Conservation (phyloP, 169 alveolate species). For the Babesia divergens region DNA sequence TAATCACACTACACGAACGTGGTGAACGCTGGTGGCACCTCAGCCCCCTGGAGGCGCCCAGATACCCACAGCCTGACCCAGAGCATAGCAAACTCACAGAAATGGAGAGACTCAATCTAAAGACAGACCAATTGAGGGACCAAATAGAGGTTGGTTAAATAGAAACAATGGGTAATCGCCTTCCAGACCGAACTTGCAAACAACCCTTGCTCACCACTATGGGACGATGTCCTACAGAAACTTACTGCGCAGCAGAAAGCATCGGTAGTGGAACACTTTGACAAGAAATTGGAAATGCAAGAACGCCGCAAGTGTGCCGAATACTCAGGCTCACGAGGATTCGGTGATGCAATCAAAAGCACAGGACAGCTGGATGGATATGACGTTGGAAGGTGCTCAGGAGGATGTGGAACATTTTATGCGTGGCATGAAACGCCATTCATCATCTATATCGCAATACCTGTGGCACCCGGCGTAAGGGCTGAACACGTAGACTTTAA, state of each 20-base stretch:
- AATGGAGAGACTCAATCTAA: constrained; percentile 20
- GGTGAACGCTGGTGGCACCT: constrained; percentile 63
- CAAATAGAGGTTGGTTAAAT: constrained; percentile 39
- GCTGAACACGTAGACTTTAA: constrained; percentile 57
- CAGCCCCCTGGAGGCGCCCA: constrained; percentile 53
- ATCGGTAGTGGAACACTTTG: constrained; percentile 62
- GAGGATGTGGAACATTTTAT: constrained; percentile 29
- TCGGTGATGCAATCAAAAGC: constrained; percentile 49
- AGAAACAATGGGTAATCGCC: neutral
- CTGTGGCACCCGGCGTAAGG: constrained; percentile 59
- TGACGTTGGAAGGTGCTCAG: constrained; percentile 52
- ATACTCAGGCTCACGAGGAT: constrained; percentile 59
- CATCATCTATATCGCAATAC: constrained; percentile 54
- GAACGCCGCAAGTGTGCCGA: constrained; percentile 39
- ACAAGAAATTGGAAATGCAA: constrained; percentile 32
- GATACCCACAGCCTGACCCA: constrained; percentile 14
- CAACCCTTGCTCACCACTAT: constrained; percentile 57
- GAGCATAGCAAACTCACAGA: neutral
- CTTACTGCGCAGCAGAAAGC: constrained; percentile 50
- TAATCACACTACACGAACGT: constrained; percentile 24
- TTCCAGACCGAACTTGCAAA: constrained; percentile 35
- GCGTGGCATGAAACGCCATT: constrained; percentile 63
- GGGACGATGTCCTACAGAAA: constrained; percentile 57
- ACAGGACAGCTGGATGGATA: constrained; percentile 60
- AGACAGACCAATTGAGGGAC: constrained; percentile 41